Evolutionary conservation across 2,329 filamentous ascomycete species (phyloP), one percentile per base, ranked within the genome.

Genomic region (Fusarium euwallaceae): DNA sequence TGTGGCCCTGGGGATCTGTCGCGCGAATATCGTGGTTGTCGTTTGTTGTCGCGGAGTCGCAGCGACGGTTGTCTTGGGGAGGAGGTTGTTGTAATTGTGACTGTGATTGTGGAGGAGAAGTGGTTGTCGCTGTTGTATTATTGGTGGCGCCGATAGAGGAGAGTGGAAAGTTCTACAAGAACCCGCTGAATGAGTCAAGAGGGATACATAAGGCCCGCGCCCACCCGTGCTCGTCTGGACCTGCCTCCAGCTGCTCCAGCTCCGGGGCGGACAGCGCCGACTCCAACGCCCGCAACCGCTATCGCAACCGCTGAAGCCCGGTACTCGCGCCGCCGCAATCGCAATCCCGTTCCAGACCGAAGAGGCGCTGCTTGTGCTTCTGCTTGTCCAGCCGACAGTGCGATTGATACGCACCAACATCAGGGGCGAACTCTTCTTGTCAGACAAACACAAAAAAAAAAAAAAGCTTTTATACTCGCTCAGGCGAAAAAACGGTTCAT

Each of bases 81-180:
- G 53, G 29, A 43, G 41, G 41, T 43, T 34, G 32, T 34, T 34
- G 32, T 34, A 34, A 34, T 22, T 41, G 24, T 63, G 37, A 64
- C 66, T 70, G 51, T 74, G 69, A 56, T 73, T 72, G 64, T 67
- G 70, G 71, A 68, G 74, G 68, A 72, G 58, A 75, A 73, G 73
- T 66, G 55, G 73, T 43, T 69, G 71, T 37, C 56, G 73, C 27
- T 39, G 68, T 27, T 39, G 68, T 69, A 64, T 77, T 58, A 65
- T 71, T 61, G 64, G 70, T 62, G 67, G 39, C 61, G 61, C 67
- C 53, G 53, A 64, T 53, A 43, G 36, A 79, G 45, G 63, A 51
- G 61, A 43, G 80, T 85, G 80, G 84, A 85, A 85, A 83, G 77
- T 85, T 85, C 83, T 84, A 85, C 83, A 84, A 84, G 82, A 80